A percentile compares a stretch with the other conserved stretches of the same genome.
phyloP scores from a whole-genome alignment of 148 eudicot species.

The Fagopyrum tataricum region DNA sequence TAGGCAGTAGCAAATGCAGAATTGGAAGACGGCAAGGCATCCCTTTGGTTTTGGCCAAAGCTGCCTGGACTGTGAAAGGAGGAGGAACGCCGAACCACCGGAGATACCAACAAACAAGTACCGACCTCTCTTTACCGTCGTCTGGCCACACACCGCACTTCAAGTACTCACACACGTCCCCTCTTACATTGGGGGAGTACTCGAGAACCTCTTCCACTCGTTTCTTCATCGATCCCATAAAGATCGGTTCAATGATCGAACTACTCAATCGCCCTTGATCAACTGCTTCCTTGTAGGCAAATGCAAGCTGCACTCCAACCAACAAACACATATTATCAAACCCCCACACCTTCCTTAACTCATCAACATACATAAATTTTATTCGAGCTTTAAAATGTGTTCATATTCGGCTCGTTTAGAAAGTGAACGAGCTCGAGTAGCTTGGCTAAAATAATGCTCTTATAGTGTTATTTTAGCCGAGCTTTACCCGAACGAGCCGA shows the following conservation, averaged over 20 bases:
- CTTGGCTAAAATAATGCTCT: too few relatives aligned
- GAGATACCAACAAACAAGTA: slow-evolving; percentile 83
- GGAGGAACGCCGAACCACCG: slow-evolving; percentile 77
- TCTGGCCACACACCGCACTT: slow-evolving; percentile 64
- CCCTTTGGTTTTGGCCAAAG: slow-evolving; percentile 38
- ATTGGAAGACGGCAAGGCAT: slow-evolving; percentile 44
- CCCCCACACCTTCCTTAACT: too few relatives aligned
- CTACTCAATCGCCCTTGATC: slow-evolving; percentile 50
- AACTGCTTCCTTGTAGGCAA: slow-evolving; percentile 78
- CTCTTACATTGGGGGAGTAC: slow-evolving; percentile 21
- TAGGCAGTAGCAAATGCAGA: slow-evolving; percentile 58
- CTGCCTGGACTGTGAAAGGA: slow-evolving; percentile 35
- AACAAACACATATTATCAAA: not conserved
- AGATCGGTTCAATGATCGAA: slow-evolving; percentile 67
- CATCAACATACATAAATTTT: slow-evolving; percentile 12
- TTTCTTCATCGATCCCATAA: slow-evolving; percentile 68
- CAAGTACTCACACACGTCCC: slow-evolving; percentile 39
- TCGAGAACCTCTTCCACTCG: slow-evolving; percentile 61
- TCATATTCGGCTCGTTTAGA: too few relatives aligned
- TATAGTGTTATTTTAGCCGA: too few relatives aligned
- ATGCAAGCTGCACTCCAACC: slow-evolving; percentile 50
- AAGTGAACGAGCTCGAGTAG: too few relatives aligned
- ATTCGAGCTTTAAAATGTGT: too few relatives aligned
- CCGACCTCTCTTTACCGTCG: slow-evolving; percentile 29
- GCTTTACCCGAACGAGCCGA: too few relatives aligned